Percentiles rank a stretch among this genome's conserved stretches.
These are phyloP conservation scores for Dentipellis sp. DNA, from an alignment of 768 basidiomycete species.

Conservation along the genomic window DNA sequence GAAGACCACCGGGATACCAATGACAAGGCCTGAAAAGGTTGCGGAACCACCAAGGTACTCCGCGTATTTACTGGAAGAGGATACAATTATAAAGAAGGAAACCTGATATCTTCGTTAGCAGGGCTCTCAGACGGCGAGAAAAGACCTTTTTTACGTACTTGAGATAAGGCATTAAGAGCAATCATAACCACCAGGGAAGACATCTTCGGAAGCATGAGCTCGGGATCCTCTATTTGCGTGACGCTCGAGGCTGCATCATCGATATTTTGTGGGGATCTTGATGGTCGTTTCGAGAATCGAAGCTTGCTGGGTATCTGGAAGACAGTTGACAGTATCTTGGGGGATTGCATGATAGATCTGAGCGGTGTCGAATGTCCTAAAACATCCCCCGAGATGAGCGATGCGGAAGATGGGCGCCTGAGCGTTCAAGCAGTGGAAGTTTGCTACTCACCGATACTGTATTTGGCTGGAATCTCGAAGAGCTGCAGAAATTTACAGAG, in stretches of 20 bases:
- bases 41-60: slow-evolving; percentile 53
- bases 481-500: too few species aligned
- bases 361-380: too few species aligned
- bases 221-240: slow-evolving; percentile 6
- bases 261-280: neutral
- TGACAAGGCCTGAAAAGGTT: slow-evolving; percentile 60
- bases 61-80: slow-evolving; percentile 56
- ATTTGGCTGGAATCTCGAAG: too few species aligned
- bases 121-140: neutral
- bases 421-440: too few species aligned
- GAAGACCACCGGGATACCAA: slow-evolving; percentile 59
- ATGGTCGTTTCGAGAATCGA: neutral
- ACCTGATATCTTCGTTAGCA: slow-evolving; percentile 28
- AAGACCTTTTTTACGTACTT: slow-evolving; percentile 25
- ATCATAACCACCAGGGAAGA: slow-evolving; percentile 38
- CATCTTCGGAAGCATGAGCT: slow-evolving; percentile 40
- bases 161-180: slow-evolving; percentile 32
- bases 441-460: too few species aligned
- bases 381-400: too few species aligned
- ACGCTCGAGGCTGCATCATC: neutral
- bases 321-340: neutral
- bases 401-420: too few species aligned
- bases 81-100: slow-evolving; percentile 62
- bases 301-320: neutral
- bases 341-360: neutral